A percentile compares a stretch with the other conserved stretches of the same genome.
Conservation (phyloP, 2,329 filamentous ascomycete genomes). For the Cladosporium colombiae region DNA sequence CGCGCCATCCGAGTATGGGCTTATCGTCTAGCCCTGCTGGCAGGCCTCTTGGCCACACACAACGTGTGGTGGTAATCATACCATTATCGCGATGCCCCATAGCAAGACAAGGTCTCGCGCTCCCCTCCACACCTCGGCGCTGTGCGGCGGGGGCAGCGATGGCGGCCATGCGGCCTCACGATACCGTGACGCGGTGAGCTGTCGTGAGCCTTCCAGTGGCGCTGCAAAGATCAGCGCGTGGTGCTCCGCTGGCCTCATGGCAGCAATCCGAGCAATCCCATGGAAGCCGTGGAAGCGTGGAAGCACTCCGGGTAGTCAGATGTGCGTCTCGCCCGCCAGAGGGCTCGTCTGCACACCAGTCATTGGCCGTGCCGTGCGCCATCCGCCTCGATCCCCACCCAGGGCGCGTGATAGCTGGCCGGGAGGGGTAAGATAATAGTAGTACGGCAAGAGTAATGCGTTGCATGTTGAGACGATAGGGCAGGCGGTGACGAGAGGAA, state of each 20-base stretch:
- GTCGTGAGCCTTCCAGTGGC: constrained; percentile 10
- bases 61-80: background rate
- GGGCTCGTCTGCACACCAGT: constrained; percentile 10
- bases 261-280: constrained; percentile 8
- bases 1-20: background rate
- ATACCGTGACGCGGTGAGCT: constrained; percentile 18
- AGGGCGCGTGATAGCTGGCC: constrained; percentile 17
- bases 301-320: constrained; percentile 6
- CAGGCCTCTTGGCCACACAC: background rate
- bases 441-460: constrained; percentile 4
- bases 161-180: background rate
- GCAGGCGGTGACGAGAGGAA: constrained; percentile 14
- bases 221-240: constrained; percentile 4
- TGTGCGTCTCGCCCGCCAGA: constrained; percentile 5
- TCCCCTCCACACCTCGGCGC: constrained; percentile 19
- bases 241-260: constrained; percentile 14
- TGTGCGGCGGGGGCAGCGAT: background rate
- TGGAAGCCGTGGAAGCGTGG: constrained; percentile 1
- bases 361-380: constrained; percentile 17
- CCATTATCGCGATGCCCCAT: background rate
- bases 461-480: constrained; percentile 6
- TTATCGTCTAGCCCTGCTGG: constrained; percentile 2
- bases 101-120: background rate
- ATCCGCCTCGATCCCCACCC: constrained; percentile 1
- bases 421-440: constrained; percentile 16